These are phyloP conservation scores for Penicillium herquei DNA, from an alignment of 495 filamentous ascomycete genomes.

Conservation along the genomic window DNA sequence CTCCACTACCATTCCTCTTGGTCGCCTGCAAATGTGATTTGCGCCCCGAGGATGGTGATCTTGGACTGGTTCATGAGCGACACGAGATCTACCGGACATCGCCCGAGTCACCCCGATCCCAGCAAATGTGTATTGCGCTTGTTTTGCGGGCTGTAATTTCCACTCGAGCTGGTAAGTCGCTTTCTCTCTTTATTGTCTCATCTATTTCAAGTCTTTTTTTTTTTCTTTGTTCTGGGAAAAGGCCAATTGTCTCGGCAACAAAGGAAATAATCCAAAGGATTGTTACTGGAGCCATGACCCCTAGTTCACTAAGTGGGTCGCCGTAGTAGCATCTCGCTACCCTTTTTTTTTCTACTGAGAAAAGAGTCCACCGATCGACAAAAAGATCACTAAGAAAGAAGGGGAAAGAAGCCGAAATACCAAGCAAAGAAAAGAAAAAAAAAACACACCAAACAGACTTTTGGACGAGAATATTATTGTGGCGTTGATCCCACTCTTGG, in stretches of 20 bases:
- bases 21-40: conserved; percentile 88
- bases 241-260: background rate
- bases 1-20: conserved; percentile 67
- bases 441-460: background rate
- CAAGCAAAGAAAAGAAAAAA: background rate
- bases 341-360: conserved; percentile 18
- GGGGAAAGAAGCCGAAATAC: background rate
- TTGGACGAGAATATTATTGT: conserved; percentile 8
- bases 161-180: conserved; percentile 60
- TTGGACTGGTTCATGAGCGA: conserved; percentile 53
- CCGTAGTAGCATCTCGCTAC: conserved; percentile 35
- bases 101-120: conserved; percentile 64
- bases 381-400: conserved; percentile 3
- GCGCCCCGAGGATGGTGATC: conserved; percentile 43
- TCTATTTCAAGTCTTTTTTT: background rate
- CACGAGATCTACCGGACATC: conserved; percentile 74
- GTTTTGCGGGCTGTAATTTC: conserved; percentile 70
- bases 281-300: conserved; percentile 26
- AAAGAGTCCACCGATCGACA: conserved; percentile 24
- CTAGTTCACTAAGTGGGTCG: conserved; percentile 31
- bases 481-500: conserved; percentile 4
- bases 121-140: conserved; percentile 74
- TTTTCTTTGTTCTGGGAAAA: conserved; percentile 2
- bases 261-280: conserved; percentile 9
- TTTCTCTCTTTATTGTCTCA: background rate